Evolutionary conservation across 2,329 filamentous ascomycete species (phyloP).

Genomic region (Boeremia lycopersici): DNA sequence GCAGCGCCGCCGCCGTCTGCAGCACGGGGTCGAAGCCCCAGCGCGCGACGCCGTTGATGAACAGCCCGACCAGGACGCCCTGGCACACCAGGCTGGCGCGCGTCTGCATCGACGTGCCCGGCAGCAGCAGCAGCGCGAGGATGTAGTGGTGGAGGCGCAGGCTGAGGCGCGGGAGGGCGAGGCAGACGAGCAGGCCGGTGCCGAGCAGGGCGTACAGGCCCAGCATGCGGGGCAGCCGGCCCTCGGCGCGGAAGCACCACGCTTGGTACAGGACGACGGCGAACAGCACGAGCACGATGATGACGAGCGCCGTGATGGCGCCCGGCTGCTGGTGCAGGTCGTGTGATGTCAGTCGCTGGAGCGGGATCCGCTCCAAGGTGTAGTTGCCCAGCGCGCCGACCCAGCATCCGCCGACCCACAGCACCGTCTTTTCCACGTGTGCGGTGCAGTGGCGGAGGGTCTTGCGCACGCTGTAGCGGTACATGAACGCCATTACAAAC

Average conservation of each 20-base stretch:
- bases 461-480: slow-evolving; percentile 34
- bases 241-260: slow-evolving; percentile 42
- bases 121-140: slow-evolving; percentile 83
- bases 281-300: slow-evolving; percentile 40
- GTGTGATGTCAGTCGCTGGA: slow-evolving; percentile 44
- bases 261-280: slow-evolving; percentile 39
- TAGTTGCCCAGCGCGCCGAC: slow-evolving; percentile 42
- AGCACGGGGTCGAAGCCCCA: slow-evolving; percentile 93
- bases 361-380: slow-evolving; percentile 44
- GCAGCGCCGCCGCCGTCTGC: slow-evolving; percentile 76
- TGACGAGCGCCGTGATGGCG: slow-evolving; percentile 42
- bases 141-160: slow-evolving; percentile 94
- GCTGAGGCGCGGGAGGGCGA: slow-evolving; percentile 76
- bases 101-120: slow-evolving; percentile 87
- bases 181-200: slow-evolving; percentile 79
- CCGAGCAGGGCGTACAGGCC: slow-evolving; percentile 79
- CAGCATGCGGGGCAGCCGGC: slow-evolving; percentile 71
- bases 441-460: slow-evolving; percentile 38
- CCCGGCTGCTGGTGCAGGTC: slow-evolving; percentile 47
- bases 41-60: slow-evolving; percentile 89
- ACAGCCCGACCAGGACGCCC: slow-evolving; percentile 85
- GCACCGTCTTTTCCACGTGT: slow-evolving; percentile 45
- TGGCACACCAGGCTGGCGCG: slow-evolving; percentile 86
- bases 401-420: slow-evolving; percentile 47
- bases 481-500: slow-evolving; percentile 39